Base-by-base conservation (phyloP, 768 basidiomycete genomes). In the Suillus plorans region DNA sequence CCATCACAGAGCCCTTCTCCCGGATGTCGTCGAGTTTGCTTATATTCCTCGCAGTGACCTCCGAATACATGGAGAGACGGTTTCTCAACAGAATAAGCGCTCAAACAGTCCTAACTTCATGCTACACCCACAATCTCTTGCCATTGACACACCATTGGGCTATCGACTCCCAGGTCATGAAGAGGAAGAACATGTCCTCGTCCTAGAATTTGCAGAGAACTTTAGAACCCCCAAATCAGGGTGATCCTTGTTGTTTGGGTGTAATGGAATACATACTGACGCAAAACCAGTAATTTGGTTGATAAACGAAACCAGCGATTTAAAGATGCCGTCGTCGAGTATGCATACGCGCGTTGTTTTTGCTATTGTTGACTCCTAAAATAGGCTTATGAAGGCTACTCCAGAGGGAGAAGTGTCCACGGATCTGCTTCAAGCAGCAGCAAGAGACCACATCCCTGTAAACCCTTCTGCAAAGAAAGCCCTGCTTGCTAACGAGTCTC, bases 11-110 rank as follows among this genome's bases (percentile, higher is more conserved):
- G 86, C 92, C 10, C 81, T 97, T n/a, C 78, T 95, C 16, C 94
- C 94, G 1, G 87, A 90, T 63, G 79, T 93, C 47, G 80, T 97
- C 69, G 88, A 84, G 60, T 96, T 96, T 69, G 89, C 92, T 8
- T 96, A 95, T 71, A 88, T 90, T 67, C 87, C 90, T 62, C 76
- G 79, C 37, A 81, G 84, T 55, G 84, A 90, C 53, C 74, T 92
- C 14, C 84, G 84, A 60, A 80, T 89, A 61, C 82, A 89, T 7
- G 75, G 80, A 42, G 77, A 79, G 65, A 68, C 66, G 25, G 67
- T 68, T 44, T 73, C 72, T 42, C 72, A 60, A 41, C 64, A 71
- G 10, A 61, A 61, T 1, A 63, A 64, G 37, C 75, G 81, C 22
- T 77, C 76, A 41, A 69, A 67, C 2, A 81, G 80, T 25, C 83